Evolutionary conservation across 768 basidiomycete genomes (phyloP), one percentile per base, ranked within the genome.

Genomic region (Boletus pseudopeckii): DNA sequence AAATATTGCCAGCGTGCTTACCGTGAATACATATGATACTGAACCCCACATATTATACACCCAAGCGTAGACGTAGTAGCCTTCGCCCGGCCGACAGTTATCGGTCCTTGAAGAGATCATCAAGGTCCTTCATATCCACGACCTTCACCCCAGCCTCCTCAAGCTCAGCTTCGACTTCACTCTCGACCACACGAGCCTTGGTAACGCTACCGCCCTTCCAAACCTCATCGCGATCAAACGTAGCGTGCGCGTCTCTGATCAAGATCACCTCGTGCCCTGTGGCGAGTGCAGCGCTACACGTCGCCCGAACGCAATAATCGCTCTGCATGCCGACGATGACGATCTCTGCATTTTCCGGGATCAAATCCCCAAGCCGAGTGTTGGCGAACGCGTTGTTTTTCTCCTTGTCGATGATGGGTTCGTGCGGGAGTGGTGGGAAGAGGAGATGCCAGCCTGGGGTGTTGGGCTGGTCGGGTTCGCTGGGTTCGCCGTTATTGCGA

Each of bases 311-410:
- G 40, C 81, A 80, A 54, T 81, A 85, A 69, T 88, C 85, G 60
- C 82, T 84, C 67, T 84, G 83, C 65, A 85, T 77, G 14, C 86
- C 86, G 17, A 80, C 80, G 46, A 88, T 76, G 47, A 88, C 75
- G 47, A 88, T 75, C 73, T 86, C 81, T 14, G 84, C 84, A 30
- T 80, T 76, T 4, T 63, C 49, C 0, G 77, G 74, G 34, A 89
- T 71, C 40, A 83, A 62, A 4, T 77, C 73, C 8, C 69, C 77
- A 4, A 89, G 73, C 11, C 48, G 56, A 18, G 85, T 88, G 11
- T 82, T 82, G 0, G 78, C 74, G 58, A 88, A 89, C 26, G 85
- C 84, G 58, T 88, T 86, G 71, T 83, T 86, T 71, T 84, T 84
- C 45, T 72, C 71, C 71, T 87, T 88, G 71, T 88, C 85, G 43